Conservation (phyloP, 306 rosid species). For the Malus sylvestris region DNA sequence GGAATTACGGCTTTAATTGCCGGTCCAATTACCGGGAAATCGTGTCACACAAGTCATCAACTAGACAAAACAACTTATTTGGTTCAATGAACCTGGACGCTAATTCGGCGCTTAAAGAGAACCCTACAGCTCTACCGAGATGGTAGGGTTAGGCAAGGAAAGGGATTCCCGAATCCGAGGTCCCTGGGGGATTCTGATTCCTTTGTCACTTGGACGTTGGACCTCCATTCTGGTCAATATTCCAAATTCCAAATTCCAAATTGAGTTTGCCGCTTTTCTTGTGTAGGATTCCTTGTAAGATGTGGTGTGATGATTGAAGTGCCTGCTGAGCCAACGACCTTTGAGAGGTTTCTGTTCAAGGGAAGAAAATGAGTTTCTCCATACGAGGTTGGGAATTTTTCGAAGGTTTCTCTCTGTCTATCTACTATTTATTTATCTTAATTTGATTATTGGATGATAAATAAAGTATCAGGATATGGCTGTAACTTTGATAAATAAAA, state of each 20-base stretch:
- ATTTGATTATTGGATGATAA: neutral
- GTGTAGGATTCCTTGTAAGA: neutral
- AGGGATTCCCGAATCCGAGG: neutral
- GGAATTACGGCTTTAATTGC: neutral
- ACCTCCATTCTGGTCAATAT: neutral
- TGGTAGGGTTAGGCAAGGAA: neutral
- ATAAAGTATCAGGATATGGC: neutral
- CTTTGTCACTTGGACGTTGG: neutral
- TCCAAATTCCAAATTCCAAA: neutral
- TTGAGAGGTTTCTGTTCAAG: neutral
- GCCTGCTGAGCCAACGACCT: neutral
- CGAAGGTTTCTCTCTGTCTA: neutral
- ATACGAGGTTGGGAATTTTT: neutral
- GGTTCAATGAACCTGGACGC: slow-evolving; percentile 45
- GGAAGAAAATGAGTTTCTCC: neutral
- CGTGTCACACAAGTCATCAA: slow-evolving; percentile 6
- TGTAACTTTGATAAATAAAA: neutral
- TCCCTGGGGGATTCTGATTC: neutral
- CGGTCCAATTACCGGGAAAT: neutral
- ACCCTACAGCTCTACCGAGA: neutral
- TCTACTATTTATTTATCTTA: neutral
- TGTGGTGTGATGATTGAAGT: neutral
- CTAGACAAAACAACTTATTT: neutral
- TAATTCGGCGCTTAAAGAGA: neutral
- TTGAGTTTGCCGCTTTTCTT: neutral